Evolutionary conservation across 768 basidiomycete species (phyloP), one percentile per base, ranked within the genome.

Genomic region (Boletus sensibilis): DNA sequence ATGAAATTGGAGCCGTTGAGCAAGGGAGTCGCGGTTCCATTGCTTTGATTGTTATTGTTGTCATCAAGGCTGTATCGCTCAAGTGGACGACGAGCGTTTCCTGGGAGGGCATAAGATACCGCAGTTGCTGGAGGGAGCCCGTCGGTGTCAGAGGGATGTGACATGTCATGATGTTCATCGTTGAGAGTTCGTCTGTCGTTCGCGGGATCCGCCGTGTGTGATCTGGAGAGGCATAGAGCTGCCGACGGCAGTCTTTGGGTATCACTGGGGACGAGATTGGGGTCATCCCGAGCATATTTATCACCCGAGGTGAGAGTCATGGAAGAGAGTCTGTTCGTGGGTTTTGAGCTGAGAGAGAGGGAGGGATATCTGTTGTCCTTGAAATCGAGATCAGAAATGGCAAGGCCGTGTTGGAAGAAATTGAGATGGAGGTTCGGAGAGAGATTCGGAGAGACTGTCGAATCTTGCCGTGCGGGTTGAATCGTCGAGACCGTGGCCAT

Each of bases 321-420:
- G 39, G 68, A 53, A 52, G 70, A 66, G 33, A 67, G 45, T 43
- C 59, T 69, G 44, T 65, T 63, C 41, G 58, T 56, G 46, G 49
- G 61, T 34, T 64, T 66, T 29, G 65, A 50, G 54, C 55, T 27
- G 47, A 74, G 57, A 8, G 71, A 53, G 20, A 75, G 64, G 46
- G 74, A 54, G 18, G 80, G 75, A 61, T 87, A 86, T 66, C 86
- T 78, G 66, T 80, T 81, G 75, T 87, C 87, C 64, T 79, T 77
- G 69, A 83, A 79, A 71, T 85, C 83, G 59, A 83, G 76, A 55
- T 86, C 86, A 54, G 80, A 74, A 68, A 85, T 78, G 39, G 75
- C 66, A 56, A 87, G 76, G 40, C 78, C 73, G 64, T 77, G 78
- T 49, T 84, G 75, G 71, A 84, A 85, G 58, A 79, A 68, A 53